Evolutionary conservation across 2,329 filamentous ascomycete genomes (phyloP).

Genomic region (Rutstroemia sydowiana): DNA sequence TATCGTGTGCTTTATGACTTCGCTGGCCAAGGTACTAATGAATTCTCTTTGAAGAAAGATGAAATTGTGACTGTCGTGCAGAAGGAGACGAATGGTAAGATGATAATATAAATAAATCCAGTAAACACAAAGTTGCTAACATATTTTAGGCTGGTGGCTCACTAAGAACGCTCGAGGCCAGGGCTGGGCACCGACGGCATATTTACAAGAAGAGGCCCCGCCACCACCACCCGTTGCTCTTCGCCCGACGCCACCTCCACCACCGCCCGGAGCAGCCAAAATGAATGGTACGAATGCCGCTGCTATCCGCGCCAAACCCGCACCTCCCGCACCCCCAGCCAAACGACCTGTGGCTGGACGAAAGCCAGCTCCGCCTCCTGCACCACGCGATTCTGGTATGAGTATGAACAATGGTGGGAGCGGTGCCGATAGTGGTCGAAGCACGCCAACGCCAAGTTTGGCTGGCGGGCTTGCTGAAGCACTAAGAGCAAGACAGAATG

Average conservation of each 20-base stretch:
- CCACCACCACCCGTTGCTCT: constrained; percentile 50
- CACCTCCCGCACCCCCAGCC: constrained; percentile 44
- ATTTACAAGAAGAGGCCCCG: constrained; percentile 74
- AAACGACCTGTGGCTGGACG: constrained; percentile 67
- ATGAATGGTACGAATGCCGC: constrained; percentile 33
- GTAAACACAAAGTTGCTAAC: constrained; percentile 30
- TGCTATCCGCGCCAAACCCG: constrained; percentile 28
- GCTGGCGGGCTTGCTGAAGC: constrained; percentile 72
- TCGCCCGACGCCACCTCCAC: constrained; percentile 42
- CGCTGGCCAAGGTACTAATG: constrained; percentile 72
- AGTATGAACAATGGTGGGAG: constrained; percentile 47
- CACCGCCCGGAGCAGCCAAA: constrained; percentile 43
- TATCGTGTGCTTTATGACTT: constrained; percentile 94
- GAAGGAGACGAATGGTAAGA: constrained; percentile 88
- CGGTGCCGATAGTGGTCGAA: constrained; percentile 55
- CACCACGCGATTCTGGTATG: constrained; percentile 65
- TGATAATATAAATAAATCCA: background rate
- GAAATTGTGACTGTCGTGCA: constrained; percentile 85
- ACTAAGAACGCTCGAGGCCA: constrained; percentile 67
- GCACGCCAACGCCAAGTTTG: constrained; percentile 65
- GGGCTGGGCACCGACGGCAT: constrained; percentile 91
- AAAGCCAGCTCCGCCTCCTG: constrained; percentile 60
- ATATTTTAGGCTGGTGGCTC: constrained; percentile 79
- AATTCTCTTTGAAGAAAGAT: constrained; percentile 71
- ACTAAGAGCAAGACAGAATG: constrained; percentile 66